These are phyloP conservation scores for Staphylotrichum longicolle DNA, from an alignment of 495 filamentous ascomycete species.

Conservation along the genomic window DNA sequence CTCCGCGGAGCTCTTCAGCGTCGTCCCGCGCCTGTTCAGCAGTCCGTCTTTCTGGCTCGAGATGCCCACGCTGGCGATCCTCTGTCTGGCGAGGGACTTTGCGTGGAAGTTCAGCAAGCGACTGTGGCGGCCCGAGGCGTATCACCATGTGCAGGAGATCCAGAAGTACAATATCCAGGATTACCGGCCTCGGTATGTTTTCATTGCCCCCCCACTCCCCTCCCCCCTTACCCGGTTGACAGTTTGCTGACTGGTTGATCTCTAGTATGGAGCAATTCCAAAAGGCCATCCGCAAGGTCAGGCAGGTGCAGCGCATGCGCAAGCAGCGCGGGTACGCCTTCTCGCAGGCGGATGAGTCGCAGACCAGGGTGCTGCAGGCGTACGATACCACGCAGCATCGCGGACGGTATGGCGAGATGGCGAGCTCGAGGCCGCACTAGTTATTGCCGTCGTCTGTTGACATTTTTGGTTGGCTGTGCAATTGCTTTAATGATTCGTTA, in stretches of 20 bases:
- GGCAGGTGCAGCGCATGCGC: constrained; percentile 98
- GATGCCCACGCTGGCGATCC: constrained; percentile 69
- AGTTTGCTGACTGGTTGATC: constrained; percentile 21
- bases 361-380: constrained; percentile 88
- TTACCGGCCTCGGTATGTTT: constrained; percentile 76
- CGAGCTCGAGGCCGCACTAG: constrained; percentile 55
- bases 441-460: neutral
- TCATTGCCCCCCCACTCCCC: neutral
- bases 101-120: constrained; percentile 83
- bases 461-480: neutral
- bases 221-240: neutral
- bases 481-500: neutral
- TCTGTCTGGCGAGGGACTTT: constrained; percentile 89
- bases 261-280: constrained; percentile 98
- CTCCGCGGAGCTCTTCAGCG: constrained; percentile 80
- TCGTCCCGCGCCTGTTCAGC: constrained; percentile 74
- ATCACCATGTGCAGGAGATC: constrained; percentile 99
- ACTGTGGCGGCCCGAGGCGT: constrained; percentile 93
- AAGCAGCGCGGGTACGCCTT: constrained; percentile 99
- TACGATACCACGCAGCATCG: constrained; percentile 94
- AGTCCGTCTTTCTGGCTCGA: constrained; percentile 89
- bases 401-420: constrained; percentile 96
- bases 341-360: constrained; percentile 93
- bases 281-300: constrained; percentile 97
- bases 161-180: constrained; percentile 99